phyloP scores from a whole-genome alignment of 164 flowering plant species.

The Vitis riparia region DNA sequence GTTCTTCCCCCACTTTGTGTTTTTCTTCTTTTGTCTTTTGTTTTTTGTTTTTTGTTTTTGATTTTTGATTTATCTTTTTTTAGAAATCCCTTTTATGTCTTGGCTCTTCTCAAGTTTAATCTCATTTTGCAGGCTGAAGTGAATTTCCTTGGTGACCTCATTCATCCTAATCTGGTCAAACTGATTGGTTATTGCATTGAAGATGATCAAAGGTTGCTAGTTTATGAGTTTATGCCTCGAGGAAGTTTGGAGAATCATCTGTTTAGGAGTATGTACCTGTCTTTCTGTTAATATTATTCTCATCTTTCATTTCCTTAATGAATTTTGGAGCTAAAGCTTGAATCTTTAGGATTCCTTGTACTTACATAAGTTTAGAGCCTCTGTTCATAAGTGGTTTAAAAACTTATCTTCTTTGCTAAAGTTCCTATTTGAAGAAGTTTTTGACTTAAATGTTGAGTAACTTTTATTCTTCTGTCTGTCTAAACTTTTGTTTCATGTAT shows the following conservation, averaged over 20 bases:
- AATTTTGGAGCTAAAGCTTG: neutral
- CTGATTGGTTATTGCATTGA: constrained; percentile 88
- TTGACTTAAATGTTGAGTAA: too few species aligned
- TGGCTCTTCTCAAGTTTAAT: neutral
- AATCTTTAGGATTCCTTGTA: neutral
- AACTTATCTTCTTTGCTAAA: neutral
- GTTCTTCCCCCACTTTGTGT: neutral
- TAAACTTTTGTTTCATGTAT: neutral
- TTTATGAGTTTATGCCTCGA: constrained; percentile 90
- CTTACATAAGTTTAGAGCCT: neutral
- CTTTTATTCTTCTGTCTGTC: too few species aligned
- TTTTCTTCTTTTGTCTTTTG: constrained; percentile 5
- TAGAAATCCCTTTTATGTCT: neutral
- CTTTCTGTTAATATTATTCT: constrained; percentile 1
- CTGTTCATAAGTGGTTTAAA: neutral
- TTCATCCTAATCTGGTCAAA: constrained; percentile 83
- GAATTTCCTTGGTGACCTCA: constrained; percentile 82
- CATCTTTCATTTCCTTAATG: constrained; percentile 1
- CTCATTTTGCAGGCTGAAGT: constrained; percentile 76
- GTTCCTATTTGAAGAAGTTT: neutral
- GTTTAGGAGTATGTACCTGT: constrained; percentile 68
- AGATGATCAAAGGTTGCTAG: constrained; percentile 89
- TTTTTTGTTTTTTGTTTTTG: neutral
- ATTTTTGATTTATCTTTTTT: neutral
- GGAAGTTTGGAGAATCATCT: constrained; percentile 96